Base-by-base conservation (phyloP, 495 filamentous ascomycete species). In the Podospora conica region DNA sequence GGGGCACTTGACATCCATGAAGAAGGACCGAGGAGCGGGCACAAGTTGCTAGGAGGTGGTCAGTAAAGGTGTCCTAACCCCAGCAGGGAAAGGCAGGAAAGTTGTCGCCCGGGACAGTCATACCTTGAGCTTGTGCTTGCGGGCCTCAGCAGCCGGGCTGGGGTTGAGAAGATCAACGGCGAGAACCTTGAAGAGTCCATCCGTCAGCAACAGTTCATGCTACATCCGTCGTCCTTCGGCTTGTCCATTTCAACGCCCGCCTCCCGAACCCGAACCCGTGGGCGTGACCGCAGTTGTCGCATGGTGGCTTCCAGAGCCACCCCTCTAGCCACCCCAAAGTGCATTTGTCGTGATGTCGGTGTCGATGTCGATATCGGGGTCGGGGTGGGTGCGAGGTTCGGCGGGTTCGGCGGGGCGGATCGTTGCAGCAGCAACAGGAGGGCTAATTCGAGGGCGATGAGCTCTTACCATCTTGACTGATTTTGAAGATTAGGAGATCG, bases 1-100 rank as follows among this genome's bases (percentile, higher is more conserved):
- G 77, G 94, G 95, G 89, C 95, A 98, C 87, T 97, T 98, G 83
- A 98, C 95, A 75, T 98, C 95, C 95, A 98, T 98, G 88, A 98
- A 98, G 89, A 98, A 98, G 73, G 93, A 97, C 74, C 95, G 91
- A 69, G 95, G 95, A 66, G 87, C 88, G 73, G 95, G 95, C 76
- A 98, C 95, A 75, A 98, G 89, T 64, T 85, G 90, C 95, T 97
- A 71, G 65, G 76, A 68, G 79, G 69, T 18, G 58, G 69, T 66
- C 67, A 68, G 11, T 56, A 12, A 24, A 20, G 11, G 61, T 15
- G 22, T 27, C n/a, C 28, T 27, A 33, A 3, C 58, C 18, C 58
- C 24, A 21, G 23, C 22, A 57, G 22, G 22, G 25, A 12, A 6
- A 57, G 10, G 23, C 4, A 57, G 55, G 23, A 22, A 22, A 57